Conservation (phyloP, 2,329 filamentous ascomycete species). For the Simplicillium sp. region DNA sequence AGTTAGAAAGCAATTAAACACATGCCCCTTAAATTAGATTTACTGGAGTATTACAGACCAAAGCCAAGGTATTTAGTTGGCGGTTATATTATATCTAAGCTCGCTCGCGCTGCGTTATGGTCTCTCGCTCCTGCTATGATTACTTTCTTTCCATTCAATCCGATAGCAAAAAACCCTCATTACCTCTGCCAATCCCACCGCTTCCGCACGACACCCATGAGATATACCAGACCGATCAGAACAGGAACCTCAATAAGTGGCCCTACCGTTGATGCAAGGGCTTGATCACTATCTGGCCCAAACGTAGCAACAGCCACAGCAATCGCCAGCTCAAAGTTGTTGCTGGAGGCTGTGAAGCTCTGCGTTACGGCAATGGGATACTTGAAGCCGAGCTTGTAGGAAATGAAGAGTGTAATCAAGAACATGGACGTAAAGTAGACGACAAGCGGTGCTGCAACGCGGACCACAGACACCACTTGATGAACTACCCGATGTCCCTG, state of each 20-base stretch:
- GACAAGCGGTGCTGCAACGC: conserved; percentile 71
- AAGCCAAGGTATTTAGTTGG: too few relatives aligned
- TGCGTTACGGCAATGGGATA: conserved; percentile 66
- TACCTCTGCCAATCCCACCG: conserved; percentile 48
- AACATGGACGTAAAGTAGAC: conserved; percentile 78
- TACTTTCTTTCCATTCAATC: too few relatives aligned
- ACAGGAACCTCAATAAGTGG: conserved; percentile 84
- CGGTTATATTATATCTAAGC: too few relatives aligned
- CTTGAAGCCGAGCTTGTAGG: conserved; percentile 57
- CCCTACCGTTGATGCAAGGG: conserved; percentile 73
- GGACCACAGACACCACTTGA: conserved; percentile 73
- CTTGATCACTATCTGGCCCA: conserved; percentile 68
- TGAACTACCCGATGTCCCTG: conserved; percentile 70
- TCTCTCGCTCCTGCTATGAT: too few relatives aligned
- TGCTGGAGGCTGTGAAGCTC: conserved; percentile 83
- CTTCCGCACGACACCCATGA: conserved; percentile 51
- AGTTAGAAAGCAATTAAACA: too few relatives aligned
- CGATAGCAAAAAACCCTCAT: too few relatives aligned
- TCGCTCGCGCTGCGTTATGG: too few relatives aligned
- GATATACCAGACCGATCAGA: conserved; percentile 66
- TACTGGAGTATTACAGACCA: too few relatives aligned
- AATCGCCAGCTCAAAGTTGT: conserved; percentile 89
- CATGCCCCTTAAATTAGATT: too few relatives aligned
- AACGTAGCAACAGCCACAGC: conserved; percentile 78
- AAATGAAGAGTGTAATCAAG: conserved; percentile 53